These are phyloP conservation scores for Chaetoceros tenuissimus DNA, from an alignment of 108 stramenopile species.

Conservation along the genomic window DNA sequence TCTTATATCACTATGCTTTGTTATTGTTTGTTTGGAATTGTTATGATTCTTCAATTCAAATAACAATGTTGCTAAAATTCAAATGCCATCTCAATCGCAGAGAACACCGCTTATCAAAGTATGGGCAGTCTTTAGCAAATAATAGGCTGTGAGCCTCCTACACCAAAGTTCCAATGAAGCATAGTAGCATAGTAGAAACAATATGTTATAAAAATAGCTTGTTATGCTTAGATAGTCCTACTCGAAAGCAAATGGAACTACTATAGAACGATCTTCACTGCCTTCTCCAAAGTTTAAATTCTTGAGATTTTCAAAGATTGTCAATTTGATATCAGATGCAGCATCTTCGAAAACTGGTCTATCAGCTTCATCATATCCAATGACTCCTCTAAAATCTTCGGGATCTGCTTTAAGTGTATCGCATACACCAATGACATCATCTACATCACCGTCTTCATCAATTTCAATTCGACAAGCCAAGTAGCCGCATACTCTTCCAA, in stretches of 20 bases:
- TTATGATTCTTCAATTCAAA: too few species aligned
- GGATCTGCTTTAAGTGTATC: constrained; percentile 25
- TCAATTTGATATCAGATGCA: constrained; percentile 17
- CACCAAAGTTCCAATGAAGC: too few species aligned
- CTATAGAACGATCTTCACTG: constrained; percentile 7
- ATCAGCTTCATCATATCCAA: constrained; percentile 23
- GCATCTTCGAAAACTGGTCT: constrained; percentile 25
- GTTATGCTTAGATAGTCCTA: too few species aligned
- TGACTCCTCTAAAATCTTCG: constrained; percentile 21
- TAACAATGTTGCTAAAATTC: too few species aligned
- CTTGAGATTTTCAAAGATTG: constrained; percentile 14
- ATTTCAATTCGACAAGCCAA: constrained; percentile 21
- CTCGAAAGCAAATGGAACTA: constrained; percentile 26
- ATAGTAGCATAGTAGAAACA: too few species aligned
- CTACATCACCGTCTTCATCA: constrained; percentile 11
- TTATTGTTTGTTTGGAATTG: too few species aligned
- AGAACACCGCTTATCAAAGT: too few species aligned
- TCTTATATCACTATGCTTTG: too few species aligned
- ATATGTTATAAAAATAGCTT: too few species aligned
- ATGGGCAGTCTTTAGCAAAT: too few species aligned
- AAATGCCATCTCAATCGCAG: too few species aligned
- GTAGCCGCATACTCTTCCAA: constrained; percentile 30
- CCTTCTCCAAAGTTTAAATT: constrained; percentile 11
- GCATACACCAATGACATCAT: constrained; percentile 12
- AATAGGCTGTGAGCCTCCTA: too few species aligned